A percentile compares a stretch with the other conserved stretches of the same genome.
phyloP scores from a whole-genome alignment of 805 yeast species.

The Ascoidea asiatica region DNA sequence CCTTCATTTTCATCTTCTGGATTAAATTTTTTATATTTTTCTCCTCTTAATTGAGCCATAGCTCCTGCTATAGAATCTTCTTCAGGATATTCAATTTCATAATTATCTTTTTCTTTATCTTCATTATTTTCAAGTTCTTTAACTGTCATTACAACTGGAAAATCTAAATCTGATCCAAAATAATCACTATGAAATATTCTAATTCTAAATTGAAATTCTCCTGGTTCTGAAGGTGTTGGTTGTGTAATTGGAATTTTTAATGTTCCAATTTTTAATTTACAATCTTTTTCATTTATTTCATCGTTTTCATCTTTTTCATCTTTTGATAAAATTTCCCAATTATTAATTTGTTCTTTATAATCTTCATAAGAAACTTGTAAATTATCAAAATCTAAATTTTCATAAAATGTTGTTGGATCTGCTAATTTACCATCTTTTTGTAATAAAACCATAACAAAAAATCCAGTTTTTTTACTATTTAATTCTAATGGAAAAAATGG shows the following conservation, averaged over 20 bases:
- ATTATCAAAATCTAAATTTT: conserved; percentile 40
- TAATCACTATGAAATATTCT: conserved; percentile 61
- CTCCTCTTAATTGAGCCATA: conserved; percentile 56
- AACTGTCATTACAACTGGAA: conserved; percentile 61
- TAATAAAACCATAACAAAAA: conserved; percentile 56
- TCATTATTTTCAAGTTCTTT: conserved; percentile 34
- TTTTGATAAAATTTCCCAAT: too few species aligned
- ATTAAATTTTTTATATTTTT: conserved; percentile 26
- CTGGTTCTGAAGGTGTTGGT: conserved; percentile 67
- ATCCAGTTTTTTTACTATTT: conserved; percentile 27
- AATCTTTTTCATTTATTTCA: conserved; percentile 20
- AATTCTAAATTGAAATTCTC: conserved; percentile 56
- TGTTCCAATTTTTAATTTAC: conserved; percentile 42
- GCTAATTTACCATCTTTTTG: conserved; percentile 74
- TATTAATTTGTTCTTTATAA: conserved; percentile 18
- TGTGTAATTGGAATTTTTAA: conserved; percentile 61
- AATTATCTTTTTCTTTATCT: conserved; percentile 28
- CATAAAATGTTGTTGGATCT: conserved; percentile 47
- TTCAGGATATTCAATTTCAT: conserved; percentile 57
- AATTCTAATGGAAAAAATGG: conserved; percentile 64
- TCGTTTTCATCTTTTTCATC: conserved; percentile 16
- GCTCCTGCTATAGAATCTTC: conserved; percentile 71
- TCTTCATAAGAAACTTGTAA: conserved; percentile 38
- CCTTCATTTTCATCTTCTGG: conserved; percentile 26
- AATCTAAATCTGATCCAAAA: conserved; percentile 70